phyloP scores from a whole-genome alignment of 768 basidiomycete species.

The Lactarius hengduanensis region DNA sequence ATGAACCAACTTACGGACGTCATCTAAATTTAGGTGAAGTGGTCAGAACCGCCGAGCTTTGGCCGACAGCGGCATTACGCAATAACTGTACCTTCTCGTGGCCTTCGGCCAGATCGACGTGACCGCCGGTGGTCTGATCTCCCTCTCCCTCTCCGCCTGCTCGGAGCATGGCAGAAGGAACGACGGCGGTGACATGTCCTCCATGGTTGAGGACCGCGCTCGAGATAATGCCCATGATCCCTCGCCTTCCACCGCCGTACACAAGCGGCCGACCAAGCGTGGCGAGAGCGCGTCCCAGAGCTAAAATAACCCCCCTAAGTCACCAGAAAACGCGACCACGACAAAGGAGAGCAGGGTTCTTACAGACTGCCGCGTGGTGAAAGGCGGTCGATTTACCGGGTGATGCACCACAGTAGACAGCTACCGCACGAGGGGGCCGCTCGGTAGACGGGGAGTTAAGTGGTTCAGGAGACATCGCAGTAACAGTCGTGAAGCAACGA shows the following conservation, averaged over 20 bases:
- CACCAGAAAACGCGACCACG: neutral
- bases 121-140: constrained; percentile 43
- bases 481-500: neutral
- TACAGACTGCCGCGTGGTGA: constrained; percentile 66
- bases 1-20: constrained; percentile 7
- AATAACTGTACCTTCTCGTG: constrained; percentile 37
- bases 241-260: constrained; percentile 82
- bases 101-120: constrained; percentile 34
- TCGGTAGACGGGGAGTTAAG: neutral
- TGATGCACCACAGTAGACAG: constrained; percentile 84
- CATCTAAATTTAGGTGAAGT: neutral
- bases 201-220: constrained; percentile 59
- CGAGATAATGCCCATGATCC: constrained; percentile 86
- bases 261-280: constrained; percentile 60
- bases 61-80: neutral
- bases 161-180: constrained; percentile 72
- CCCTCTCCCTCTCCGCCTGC: constrained; percentile 69
- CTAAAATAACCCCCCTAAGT: constrained; percentile 36
- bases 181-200: constrained; percentile 73
- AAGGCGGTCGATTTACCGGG: constrained; percentile 61
- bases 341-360: constrained; percentile 34
- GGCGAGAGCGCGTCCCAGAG: constrained; percentile 73
- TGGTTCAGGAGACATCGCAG: neutral
- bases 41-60: neutral
- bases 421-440: constrained; percentile 43